Percentiles rank a stretch among this genome's conserved stretches.
These are phyloP conservation scores for Juglanconis juglandina DNA, from an alignment of 2,329 filamentous ascomycete genomes.

Conservation along the genomic window DNA sequence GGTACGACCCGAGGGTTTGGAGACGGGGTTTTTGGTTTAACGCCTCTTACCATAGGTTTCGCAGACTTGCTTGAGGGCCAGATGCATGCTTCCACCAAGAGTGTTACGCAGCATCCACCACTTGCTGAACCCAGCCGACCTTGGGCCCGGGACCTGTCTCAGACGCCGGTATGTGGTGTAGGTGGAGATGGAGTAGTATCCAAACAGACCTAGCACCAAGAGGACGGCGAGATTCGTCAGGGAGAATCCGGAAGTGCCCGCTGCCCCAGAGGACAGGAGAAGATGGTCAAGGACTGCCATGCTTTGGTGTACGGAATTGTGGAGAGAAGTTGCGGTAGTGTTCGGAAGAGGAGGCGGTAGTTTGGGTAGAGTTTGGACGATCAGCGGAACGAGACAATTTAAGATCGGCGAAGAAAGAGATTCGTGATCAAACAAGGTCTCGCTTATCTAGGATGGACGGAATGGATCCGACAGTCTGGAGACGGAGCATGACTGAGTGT, in stretches of 20 bases:
- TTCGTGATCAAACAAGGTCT: conserved; percentile 11
- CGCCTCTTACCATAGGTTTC: conserved; percentile 23
- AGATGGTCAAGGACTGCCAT: conserved; percentile 14
- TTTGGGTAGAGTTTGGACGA: not conserved
- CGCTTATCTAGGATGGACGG: conserved; percentile 18
- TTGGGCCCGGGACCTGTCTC: conserved; percentile 26
- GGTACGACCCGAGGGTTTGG: conserved; percentile 3
- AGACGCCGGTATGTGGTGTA: conserved; percentile 24
- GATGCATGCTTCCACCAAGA: conserved; percentile 25
- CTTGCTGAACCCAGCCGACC: conserved; percentile 23
- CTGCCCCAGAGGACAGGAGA: not conserved
- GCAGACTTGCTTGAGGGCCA: conserved; percentile 24
- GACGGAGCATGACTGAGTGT: conserved; percentile 15
- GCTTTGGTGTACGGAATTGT: not conserved
- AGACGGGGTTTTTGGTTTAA: not conserved
- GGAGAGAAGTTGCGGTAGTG: not conserved
- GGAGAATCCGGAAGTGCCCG: not conserved
- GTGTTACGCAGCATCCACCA: conserved; percentile 29
- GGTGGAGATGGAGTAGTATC: conserved; percentile 19
- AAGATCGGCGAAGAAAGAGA: conserved; percentile 5
- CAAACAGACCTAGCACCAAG: conserved; percentile 15
- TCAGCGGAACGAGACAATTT: not conserved
- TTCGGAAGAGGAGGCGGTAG: not conserved
- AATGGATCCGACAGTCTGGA: conserved; percentile 21
- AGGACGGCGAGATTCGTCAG: conserved; percentile 9